Evolutionary conservation across 345 rosid species (phyloP), one percentile per base, ranked within the genome.

Genomic region (Reutealis trisperma): DNA sequence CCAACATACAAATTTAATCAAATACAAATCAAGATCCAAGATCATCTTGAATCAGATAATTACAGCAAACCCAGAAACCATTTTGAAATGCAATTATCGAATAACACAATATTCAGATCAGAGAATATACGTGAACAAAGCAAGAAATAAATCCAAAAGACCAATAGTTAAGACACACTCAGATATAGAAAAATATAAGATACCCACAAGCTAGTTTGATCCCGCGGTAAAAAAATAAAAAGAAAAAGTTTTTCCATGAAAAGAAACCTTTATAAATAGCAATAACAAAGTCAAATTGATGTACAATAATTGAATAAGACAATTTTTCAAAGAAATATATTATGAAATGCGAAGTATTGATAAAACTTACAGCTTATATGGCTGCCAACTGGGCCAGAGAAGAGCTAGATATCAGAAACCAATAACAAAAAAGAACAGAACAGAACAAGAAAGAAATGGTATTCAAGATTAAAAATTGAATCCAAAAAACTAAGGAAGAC

Each of bases 11-110:
- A 1, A 4, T 19, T 22, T 7, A 14, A 67, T 34, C 3, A 45
- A 19, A 25, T 13, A 68, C 27, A 21, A 32, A 61, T 41, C 71
- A 63, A 71, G 76, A 78, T 78, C 72, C 37, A 65, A n/a, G 27
- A 64, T 30, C 59, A 73, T 21, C 47, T 55, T 54, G 12, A 16
- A 61, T 70, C 62, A 70, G n/a, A 19, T 1, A 14, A 54, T 27
- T 18, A 62, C 27, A 52, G 54, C 22, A 63, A 51, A 63, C 59
- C 27, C 63, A 22, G 15, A 11, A 64, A 24, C 8, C 34, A 37
- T 64, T 27, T 51, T 78, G 27, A 63, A 63, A 72, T 12, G 25
- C 24, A 72, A 34, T 44, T 21, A 54, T 32, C 21, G 24, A 1
- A 18, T 7, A 47, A 60, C 52, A 19, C 7, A 77, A 7, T n/a